Base-by-base conservation (phyloP, 352 stramenopile genomes). In the Blastocystis sp. region DNA sequence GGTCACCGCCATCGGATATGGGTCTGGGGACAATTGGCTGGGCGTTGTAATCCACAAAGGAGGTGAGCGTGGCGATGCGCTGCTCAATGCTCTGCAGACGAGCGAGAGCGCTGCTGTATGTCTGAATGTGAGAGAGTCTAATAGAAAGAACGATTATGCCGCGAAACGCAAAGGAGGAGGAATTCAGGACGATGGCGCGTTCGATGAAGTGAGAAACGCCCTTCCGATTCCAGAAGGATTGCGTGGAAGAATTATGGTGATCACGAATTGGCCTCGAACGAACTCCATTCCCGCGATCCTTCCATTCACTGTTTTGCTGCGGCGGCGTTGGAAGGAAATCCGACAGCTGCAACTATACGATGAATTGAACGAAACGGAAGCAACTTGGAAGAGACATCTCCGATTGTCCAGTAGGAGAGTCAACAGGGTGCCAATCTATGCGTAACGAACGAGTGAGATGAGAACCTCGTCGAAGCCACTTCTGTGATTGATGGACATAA, bases 391-490 rank as follows among this genome's bases (percentile, higher is more conserved):
- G 1, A 85, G 29, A 29, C 74, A 85, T 24, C 61, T 31, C 19
- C 66, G 31, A 37, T 85, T 85, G 55, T 85, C 74, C 26, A 85
- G 51, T 50, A 85, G 24, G 16, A 85, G 61, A 19, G 74, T 85
- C 13, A 85, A 24, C 16, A 85, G 61, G 12, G 66, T 63, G 16
- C 50, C 50, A 45, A 85, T 85, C 24, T 66, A 24, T 19, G 1
- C 1, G 24, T 41, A 21, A 74, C 9, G 9, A n/a, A 12, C 1
- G 6, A 19, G n/a, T 24, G 29, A 29, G 16, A 50, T 1, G 19
- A 35, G 26, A 12, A 74, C 63, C n/a, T 74, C 41, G 24, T 85
- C 74, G 37, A 70, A 85, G 13, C 74, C 74, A 19, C 51, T 26
- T 55, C 70, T 85, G 51, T 85, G 74, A 10, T 24, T 24, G 6